These are phyloP conservation scores for Prunus fruticosa DNA, from an alignment of 306 rosid species.

Conservation along the genomic window DNA sequence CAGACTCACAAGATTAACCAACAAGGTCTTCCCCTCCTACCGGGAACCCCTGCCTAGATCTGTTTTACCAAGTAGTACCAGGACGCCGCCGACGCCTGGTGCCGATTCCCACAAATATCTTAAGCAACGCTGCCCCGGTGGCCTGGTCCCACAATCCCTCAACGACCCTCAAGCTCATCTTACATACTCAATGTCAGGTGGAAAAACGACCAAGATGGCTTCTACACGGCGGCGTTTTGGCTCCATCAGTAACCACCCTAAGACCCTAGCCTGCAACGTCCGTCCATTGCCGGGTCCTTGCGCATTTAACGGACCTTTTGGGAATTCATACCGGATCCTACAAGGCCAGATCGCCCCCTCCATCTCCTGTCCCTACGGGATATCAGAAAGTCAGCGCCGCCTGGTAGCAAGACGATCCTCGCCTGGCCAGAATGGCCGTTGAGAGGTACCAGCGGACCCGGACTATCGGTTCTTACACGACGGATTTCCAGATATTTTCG, in stretches of 20 bases:
- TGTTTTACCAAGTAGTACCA: too few relatives aligned
- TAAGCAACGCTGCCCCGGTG: too few relatives aligned
- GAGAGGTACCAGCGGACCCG: background rate
- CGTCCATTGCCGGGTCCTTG: background rate
- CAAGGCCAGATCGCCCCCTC: background rate
- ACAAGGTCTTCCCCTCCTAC: too few relatives aligned
- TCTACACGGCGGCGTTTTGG: conserved; percentile 48
- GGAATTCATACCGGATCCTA: background rate
- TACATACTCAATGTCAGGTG: background rate
- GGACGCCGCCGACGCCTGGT: too few relatives aligned
- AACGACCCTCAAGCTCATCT: background rate
- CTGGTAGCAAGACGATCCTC: too few relatives aligned
- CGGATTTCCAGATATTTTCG: background rate
- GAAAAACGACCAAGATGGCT: conserved; percentile 37
- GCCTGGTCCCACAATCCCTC: background rate
- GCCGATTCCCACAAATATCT: too few relatives aligned
- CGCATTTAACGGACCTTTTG: background rate
- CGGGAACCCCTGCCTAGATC: too few relatives aligned
- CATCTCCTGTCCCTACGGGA: too few relatives aligned
- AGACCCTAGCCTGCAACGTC: conserved; percentile 32
- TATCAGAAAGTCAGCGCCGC: too few relatives aligned
- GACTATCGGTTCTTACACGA: background rate
- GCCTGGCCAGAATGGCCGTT: background rate
- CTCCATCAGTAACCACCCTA: conserved; percentile 50
- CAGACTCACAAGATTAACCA: too few relatives aligned